Evolutionary conservation across 768 basidiomycete genomes (phyloP).

Genomic region (Termitomyces sp.): DNA sequence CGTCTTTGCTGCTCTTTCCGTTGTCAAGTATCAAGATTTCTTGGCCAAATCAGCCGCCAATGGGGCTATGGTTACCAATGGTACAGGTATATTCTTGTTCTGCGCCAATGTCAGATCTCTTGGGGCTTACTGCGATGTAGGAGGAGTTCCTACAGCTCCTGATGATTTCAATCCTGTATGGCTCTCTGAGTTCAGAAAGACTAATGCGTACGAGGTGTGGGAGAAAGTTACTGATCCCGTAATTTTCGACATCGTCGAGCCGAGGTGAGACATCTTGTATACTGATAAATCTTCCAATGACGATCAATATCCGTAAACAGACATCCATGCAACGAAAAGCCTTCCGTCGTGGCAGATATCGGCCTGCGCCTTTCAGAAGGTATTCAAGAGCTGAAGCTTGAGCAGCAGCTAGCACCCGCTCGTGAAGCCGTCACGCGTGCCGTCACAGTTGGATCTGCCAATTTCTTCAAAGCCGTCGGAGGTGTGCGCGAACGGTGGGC

Average conservation of each 20-base stretch:
- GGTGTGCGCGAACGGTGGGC: slow-evolving; percentile 78
- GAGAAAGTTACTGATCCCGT: slow-evolving; percentile 86
- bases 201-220: slow-evolving; percentile 89
- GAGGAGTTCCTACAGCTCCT: slow-evolving; percentile 51
- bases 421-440: slow-evolving; percentile 85
- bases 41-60: slow-evolving; percentile 59
- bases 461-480: slow-evolving; percentile 87
- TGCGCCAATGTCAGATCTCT: background rate
- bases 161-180: slow-evolving; percentile 88
- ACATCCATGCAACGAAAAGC: slow-evolving; percentile 92
- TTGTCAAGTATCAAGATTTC: slow-evolving; percentile 90
- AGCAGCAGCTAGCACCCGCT: slow-evolving; percentile 91
- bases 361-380: slow-evolving; percentile 91
- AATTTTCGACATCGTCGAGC: slow-evolving; percentile 94
- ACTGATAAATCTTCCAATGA: background rate
- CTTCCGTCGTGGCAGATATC: slow-evolving; percentile 86
- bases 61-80: slow-evolving; percentile 67
- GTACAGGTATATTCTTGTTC: slow-evolving; percentile 36
- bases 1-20: slow-evolving; percentile 80
- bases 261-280: slow-evolving; percentile 49
- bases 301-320: slow-evolving; percentile 31
- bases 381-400: slow-evolving; percentile 88
- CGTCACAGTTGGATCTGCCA: slow-evolving; percentile 67
- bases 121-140: slow-evolving; percentile 21
- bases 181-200: slow-evolving; percentile 84